A percentile compares a stretch with the other conserved stretches of the same genome.
These are phyloP conservation scores for Endocladia muricata DNA, from an alignment of 31 red algal species.

Conservation along the genomic window DNA sequence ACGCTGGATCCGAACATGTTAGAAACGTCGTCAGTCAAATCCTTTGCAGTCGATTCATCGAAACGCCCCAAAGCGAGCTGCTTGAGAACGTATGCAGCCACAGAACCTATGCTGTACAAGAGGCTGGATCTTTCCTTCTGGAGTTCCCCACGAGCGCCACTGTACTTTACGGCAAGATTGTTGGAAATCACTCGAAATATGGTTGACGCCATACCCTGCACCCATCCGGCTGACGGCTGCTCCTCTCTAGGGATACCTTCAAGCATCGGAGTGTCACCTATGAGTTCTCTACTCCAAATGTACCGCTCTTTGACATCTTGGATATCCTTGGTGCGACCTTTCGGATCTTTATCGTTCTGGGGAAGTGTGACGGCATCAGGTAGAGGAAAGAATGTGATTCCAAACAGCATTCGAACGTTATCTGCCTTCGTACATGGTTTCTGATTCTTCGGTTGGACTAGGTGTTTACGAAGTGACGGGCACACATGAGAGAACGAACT, in stretches of 20 bases:
- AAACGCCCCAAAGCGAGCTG: background rate
- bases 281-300: slow-evolving; percentile 8
- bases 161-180: slow-evolving; percentile 6
- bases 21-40: background rate
- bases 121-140: background rate
- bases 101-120: background rate
- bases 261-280: slow-evolving; percentile 17
- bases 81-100: background rate
- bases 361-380: slow-evolving; percentile 8
- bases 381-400: background rate
- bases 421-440: no score
- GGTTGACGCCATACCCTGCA: slow-evolving; percentile 8
- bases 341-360: slow-evolving; percentile 7
- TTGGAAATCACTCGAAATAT: slow-evolving; percentile 1
- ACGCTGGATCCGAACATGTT: background rate
- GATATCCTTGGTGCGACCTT: slow-evolving; percentile 4
- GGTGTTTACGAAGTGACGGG: no score
- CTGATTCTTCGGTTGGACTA: no score
- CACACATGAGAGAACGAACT: no score
- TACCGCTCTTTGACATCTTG: slow-evolving; percentile 7
- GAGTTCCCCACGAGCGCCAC: background rate
- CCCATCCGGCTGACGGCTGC: slow-evolving; percentile 13
- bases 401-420: background rate
- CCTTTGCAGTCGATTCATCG: background rate
- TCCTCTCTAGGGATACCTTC: slow-evolving; percentile 27